Evolutionary conservation across 306 rosid species (phyloP).

Genomic region (Pyrus betulifolia): DNA sequence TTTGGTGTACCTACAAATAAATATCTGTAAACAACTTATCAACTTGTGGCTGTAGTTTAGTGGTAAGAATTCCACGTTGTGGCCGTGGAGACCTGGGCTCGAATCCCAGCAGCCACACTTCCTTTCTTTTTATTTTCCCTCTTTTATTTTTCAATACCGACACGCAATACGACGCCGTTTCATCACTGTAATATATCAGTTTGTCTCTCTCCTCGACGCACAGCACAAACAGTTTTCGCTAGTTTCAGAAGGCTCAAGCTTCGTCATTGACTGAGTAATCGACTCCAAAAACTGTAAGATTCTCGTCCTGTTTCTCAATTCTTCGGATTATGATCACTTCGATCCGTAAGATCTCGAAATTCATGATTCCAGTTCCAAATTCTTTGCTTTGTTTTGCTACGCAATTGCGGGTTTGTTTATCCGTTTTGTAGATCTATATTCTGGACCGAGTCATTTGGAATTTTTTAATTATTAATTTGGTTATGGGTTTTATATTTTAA

Average conservation of each 20-base stretch:
- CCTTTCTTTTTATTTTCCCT: fast-evolving
- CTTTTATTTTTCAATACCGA: neutral
- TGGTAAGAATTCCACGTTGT: conserved; percentile 13
- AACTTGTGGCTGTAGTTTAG: conserved; percentile 16
- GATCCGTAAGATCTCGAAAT: neutral
- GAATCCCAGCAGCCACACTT: conserved; percentile 18
- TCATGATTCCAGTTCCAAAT: neutral
- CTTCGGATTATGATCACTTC: neutral
- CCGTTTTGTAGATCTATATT: neutral
- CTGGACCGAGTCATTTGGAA: neutral
- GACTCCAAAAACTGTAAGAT: neutral
- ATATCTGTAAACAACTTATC: fast-evolving
- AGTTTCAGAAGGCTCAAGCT: neutral
- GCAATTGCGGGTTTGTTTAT: neutral
- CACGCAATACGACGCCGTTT: neutral
- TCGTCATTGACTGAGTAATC: neutral
- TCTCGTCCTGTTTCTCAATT: neutral
- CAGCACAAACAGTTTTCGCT: neutral
- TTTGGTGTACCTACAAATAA: fast-evolving
- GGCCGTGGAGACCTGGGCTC: conserved; percentile 28
- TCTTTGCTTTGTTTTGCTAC: neutral
- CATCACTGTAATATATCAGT: neutral
- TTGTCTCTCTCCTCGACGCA: neutral
- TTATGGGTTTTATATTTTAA: neutral
- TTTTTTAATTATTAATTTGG: neutral